Percentiles rank a stretch among this genome's conserved stretches.
Conservation (phyloP, 345 rosid genomes). For the Citrus sinensis region DNA sequence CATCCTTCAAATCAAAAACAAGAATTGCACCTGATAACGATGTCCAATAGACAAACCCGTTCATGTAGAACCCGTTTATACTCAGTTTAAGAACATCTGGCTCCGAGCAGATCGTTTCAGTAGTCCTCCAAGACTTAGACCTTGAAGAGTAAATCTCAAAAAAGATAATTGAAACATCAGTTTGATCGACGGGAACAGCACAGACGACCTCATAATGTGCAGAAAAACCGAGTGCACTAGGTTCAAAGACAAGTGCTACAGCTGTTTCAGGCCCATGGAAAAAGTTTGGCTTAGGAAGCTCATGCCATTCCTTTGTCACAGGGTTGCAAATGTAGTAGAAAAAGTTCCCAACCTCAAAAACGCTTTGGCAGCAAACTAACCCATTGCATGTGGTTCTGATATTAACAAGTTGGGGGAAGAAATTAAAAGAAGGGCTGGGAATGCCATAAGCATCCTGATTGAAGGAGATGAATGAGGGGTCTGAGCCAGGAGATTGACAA, state of each 20-base stretch:
- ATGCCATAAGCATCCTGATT: conserved; percentile 27
- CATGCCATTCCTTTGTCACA: conserved; percentile 29
- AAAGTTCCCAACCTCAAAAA: neutral
- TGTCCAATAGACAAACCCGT: conserved; percentile 29
- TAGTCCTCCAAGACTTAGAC: conserved; percentile 35
- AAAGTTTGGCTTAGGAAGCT: conserved; percentile 27
- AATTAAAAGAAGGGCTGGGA: conserved; percentile 24
- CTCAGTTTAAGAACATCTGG: neutral
- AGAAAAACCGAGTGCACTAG: conserved; percentile 11
- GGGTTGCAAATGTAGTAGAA: conserved; percentile 52
- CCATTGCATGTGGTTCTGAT: conserved; percentile 35
- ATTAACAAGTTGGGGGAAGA: conserved; percentile 28
- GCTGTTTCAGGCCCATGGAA: conserved; percentile 33
- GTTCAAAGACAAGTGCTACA: conserved; percentile 37
- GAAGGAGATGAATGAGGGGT: conserved; percentile 28
- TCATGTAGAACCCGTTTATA: conserved; percentile 25
- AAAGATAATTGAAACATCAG: neutral
- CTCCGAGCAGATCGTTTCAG: conserved; percentile 20
- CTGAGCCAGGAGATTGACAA: conserved; percentile 21
- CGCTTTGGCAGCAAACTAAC: conserved; percentile 37
- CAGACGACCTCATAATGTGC: conserved; percentile 30
- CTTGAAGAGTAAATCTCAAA: conserved; percentile 51
- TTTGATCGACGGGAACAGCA: conserved; percentile 25
- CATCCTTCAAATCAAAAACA: conserved; percentile 25
- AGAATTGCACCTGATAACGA: conserved; percentile 17